These are phyloP conservation scores for Paecilomyces formosus DNA, from an alignment of 2,329 filamentous ascomycete genomes.

Conservation along the genomic window DNA sequence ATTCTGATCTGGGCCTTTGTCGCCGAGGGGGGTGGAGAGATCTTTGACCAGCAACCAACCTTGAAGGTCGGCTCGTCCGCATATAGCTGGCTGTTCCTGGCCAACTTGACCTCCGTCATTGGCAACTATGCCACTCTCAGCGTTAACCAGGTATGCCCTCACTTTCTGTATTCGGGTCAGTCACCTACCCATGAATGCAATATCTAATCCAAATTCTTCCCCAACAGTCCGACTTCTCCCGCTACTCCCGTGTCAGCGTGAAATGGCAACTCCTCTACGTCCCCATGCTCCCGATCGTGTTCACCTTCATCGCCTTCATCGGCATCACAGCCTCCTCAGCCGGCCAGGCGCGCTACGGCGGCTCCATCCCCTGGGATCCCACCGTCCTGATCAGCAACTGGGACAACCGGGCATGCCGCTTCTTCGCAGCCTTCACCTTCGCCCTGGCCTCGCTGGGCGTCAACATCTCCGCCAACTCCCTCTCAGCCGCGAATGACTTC, in stretches of 20 bases:
- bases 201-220: neutral
- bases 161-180: neutral
- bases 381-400: conserved; percentile 32
- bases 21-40: conserved; percentile 7
- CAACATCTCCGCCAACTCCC: conserved; percentile 47
- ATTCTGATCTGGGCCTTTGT: conserved; percentile 42
- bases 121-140: conserved; percentile 46
- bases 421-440: conserved; percentile 48
- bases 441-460: conserved; percentile 45
- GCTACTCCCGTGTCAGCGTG: conserved; percentile 41
- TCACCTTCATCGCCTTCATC: conserved; percentile 48
- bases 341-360: conserved; percentile 27
- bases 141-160: conserved; percentile 37
- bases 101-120: conserved; percentile 42
- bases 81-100: conserved; percentile 50
- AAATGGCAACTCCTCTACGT: conserved; percentile 46
- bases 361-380: conserved; percentile 38
- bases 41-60: conserved; percentile 32
- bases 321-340: conserved; percentile 34
- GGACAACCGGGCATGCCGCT: conserved; percentile 33
- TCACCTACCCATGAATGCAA: neutral
- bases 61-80: conserved; percentile 35
- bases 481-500: conserved; percentile 50
- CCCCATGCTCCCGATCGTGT: conserved; percentile 45
- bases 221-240: conserved; percentile 48